Evolutionary conservation across 805 yeast genomes (phyloP), one percentile per base, ranked within the genome.

Genomic region (Starmerella apicola): DNA sequence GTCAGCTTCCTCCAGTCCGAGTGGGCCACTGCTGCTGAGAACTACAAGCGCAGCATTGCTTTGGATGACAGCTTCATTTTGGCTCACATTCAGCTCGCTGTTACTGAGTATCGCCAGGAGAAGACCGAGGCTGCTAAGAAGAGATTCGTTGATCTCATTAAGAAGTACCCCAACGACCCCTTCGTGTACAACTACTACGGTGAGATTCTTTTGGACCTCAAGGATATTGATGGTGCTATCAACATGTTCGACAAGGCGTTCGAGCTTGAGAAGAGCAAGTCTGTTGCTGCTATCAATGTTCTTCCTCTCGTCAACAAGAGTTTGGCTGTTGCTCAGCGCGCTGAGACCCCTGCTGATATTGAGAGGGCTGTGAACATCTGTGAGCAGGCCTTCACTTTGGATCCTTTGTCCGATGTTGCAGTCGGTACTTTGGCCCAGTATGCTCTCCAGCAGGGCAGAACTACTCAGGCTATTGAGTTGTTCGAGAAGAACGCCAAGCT

Each of bases 121-220:
- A 64, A 71, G 33, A 56, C 59, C 39, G 69, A 65, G 27, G 73
- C 68, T 37, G 76, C 88, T 51, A 78, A 74, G 57, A 68, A 71
- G 49, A 63, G 71, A 43, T 84, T 84, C 63, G 69, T 42, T 35
- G 32, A 48, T 24, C 51, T 59, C 27, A 75, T 72, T 55, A 67
- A 70, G 59, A 70, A 70, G 59, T 83, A 83, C 73, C 86, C 95
- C 51, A 72, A 86, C 19, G 72, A 81, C 38, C 83, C 97, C 41
- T 95, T 84, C 61, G 80, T 85, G 52, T 94, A 91, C 66, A 86
- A 84, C 67, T 91, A 85, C 64, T 85, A 78, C 58, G 98, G 97
- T 56, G 98, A 91, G 66, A 78, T 88, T 37, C 70, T 88, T 54
- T 77, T 82, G 47, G 96, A 88, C 59, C 71, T 71, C 53, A 80